Evolutionary conservation across 495 filamentous ascomycete species (phyloP).

Genomic region (Aspergillus heteromorphus): DNA sequence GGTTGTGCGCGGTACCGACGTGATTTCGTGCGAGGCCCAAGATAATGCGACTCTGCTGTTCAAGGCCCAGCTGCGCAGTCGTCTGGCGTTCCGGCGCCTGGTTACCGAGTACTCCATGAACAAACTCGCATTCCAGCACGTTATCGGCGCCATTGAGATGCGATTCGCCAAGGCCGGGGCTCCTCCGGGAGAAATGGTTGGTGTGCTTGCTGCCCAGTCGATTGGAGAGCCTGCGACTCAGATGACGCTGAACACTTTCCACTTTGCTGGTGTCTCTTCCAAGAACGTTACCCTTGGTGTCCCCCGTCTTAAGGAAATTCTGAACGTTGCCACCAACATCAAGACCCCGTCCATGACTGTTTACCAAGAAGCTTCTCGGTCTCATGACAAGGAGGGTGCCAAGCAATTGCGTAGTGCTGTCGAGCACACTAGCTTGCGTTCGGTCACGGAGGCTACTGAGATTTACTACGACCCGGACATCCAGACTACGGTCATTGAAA

Average conservation of each 20-base stretch:
- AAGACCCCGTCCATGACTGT: constrained; percentile 98
- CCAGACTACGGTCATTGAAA: constrained; percentile 73
- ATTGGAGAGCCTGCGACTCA: constrained; percentile 98
- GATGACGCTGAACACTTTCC: constrained; percentile 99
- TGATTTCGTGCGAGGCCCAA: constrained; percentile 79
- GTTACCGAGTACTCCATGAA: constrained; percentile 79
- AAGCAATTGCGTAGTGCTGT: constrained; percentile 81
- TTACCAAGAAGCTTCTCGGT: constrained; percentile 59
- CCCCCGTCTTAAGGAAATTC: constrained; percentile 97
- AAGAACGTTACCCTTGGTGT: constrained; percentile 99
- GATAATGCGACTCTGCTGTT: constrained; percentile 81
- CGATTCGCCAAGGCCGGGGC: constrained; percentile 77
- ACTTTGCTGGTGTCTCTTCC: constrained; percentile 98
- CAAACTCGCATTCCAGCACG: constrained; percentile 87
- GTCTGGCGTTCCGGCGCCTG: constrained; percentile 85
- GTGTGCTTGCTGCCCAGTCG: constrained; percentile 93
- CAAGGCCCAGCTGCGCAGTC: constrained; percentile 85
- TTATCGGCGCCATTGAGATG: constrained; percentile 84
- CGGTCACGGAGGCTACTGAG: constrained; percentile 84
- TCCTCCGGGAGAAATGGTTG: constrained; percentile 95
- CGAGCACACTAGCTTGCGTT: constrained; percentile 92
- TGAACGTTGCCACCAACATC: constrained; percentile 95
- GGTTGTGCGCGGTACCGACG: constrained; percentile 79
- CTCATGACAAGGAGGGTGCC: constrained; percentile 66
- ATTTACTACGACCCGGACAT: constrained; percentile 97